Percentiles rank a stretch among this genome's conserved stretches.
These are phyloP conservation scores for Lolium multiflorum DNA, from an alignment of 176 grass and related monocot genomes.

Conservation along the genomic window DNA sequence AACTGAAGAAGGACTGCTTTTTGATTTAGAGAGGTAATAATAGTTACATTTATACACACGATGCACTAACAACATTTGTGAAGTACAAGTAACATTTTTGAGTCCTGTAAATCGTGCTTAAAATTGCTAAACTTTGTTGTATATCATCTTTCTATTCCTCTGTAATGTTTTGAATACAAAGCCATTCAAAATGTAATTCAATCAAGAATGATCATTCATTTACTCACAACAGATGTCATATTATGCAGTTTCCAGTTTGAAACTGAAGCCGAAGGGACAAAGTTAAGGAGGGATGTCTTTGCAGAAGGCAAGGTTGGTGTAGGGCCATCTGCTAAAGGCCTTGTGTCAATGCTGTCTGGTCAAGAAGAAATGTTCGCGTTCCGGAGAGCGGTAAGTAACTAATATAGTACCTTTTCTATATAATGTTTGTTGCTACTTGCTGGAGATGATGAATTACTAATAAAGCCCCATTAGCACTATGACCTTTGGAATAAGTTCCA, in stretches of 20 bases:
- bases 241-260: slow-evolving; percentile 91
- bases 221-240: background rate
- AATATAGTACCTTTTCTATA: background rate
- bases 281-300: slow-evolving; percentile 77
- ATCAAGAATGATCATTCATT: slow-evolving; percentile 6
- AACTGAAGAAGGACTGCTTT: slow-evolving; percentile 90
- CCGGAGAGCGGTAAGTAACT: slow-evolving; percentile 79
- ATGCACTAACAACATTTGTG: background rate
- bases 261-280: slow-evolving; percentile 77
- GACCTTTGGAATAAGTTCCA: background rate
- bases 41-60: background rate
- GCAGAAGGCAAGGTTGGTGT: slow-evolving; percentile 64
- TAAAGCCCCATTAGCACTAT: background rate
- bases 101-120: background rate
- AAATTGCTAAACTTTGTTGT: slow-evolving; percentile 10
- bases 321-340: slow-evolving; percentile 54
- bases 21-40: slow-evolving; percentile 91
- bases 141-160: background rate
- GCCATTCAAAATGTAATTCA: background rate
- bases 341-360: slow-evolving; percentile 77
- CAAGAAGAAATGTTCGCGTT: slow-evolving; percentile 93
- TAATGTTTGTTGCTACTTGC: background rate
- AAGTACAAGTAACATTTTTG: background rate
- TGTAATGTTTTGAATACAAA: slow-evolving; percentile 4
- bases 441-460: background rate